Conservation (phyloP, 2,329 filamentous ascomycete species). For the Aureobasidium sp. region DNA sequence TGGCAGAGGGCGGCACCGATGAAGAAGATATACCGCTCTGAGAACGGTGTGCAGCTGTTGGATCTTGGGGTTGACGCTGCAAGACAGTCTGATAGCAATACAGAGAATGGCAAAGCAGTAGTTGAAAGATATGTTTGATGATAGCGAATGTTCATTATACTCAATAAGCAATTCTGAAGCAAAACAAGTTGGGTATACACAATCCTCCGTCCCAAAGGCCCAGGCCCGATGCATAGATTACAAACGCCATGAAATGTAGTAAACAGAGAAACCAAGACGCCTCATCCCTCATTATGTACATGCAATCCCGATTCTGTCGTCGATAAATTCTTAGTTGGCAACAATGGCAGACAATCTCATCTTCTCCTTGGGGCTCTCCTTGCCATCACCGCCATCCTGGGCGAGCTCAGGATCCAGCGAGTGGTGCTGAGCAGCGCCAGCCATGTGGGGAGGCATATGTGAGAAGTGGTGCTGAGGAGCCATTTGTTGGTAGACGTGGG, state of each 20-base stretch:
- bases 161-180: slow-evolving; percentile 12
- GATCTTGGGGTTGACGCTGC: not conserved
- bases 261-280: slow-evolving; percentile 6
- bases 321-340: slow-evolving; percentile 1
- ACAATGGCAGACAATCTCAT: slow-evolving; percentile 33
- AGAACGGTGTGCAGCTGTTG: slow-evolving; percentile 5
- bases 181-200: slow-evolving; percentile 17
- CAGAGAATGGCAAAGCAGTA: slow-evolving; percentile 9
- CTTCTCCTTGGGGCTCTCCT: slow-evolving; percentile 32
- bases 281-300: slow-evolving; percentile 15
- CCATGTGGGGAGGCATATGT: slow-evolving; percentile 18
- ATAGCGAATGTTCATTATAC: slow-evolving; percentile 7
- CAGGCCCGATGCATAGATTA: slow-evolving; percentile 8
- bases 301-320: slow-evolving; percentile 14
- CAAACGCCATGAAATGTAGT: slow-evolving; percentile 7
- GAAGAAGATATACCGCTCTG: slow-evolving; percentile 9
- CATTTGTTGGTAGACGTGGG: slow-evolving; percentile 21
- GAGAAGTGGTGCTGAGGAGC: slow-evolving; percentile 23
- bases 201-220: slow-evolving; percentile 15
- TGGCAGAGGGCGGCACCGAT: slow-evolving; percentile 1
- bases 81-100: not conserved
- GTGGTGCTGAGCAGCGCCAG: slow-evolving; percentile 17
- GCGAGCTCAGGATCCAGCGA: slow-evolving; percentile 25
- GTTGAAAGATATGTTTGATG: not conserved
- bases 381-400: slow-evolving; percentile 22